Evolutionary conservation across 768 basidiomycete genomes (phyloP), one percentile per base, ranked within the genome.

Genomic region (Favolaschia claudopus): DNA sequence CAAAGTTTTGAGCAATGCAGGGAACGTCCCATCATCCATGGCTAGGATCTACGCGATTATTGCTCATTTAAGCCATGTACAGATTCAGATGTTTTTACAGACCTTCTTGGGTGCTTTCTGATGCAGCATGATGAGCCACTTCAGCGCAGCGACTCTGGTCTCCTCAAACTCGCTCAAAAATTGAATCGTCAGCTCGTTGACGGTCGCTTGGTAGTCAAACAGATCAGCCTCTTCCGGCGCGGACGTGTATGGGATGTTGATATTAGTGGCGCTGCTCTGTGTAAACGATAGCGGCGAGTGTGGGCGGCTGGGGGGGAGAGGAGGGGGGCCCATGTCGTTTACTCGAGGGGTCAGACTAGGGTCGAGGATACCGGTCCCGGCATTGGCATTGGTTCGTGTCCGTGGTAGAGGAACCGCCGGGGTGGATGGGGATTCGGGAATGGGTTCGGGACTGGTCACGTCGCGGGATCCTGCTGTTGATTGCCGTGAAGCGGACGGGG

Each of bases 71-170:
- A 38, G 42, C 46, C 33, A 48, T 19, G 28, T 48, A 22, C 42
- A 40, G 9, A 6, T 15, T 17, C 31, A 29, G 44, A 28, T 32
- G 15, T 13, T 28, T 7, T 13, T 13, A 50, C 69, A 42, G 60
- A 91, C 95, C 86, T 96, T 96, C 76, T 90, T 93, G 0, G 97
- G 97, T 13, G 95, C 95, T 69, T 99, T 98, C 72, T 96, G 92
- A 75, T 99, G 97, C 48, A 99, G 77, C 97, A 99, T 99, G 55
- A 97, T 89, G 34, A 99, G 79, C 97, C 97, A 99, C 75, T 96
- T 96, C 66, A 99, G 73, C 3, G 96, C 95, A 25, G 95, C 95
- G 6, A 99, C 93, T 45, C 96, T 80, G 0, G 97, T 99, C 69
- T 98, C 95, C 70, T 97, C 96, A 65, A 93, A 95, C 74, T 99